phyloP scores from a whole-genome alignment of 2,329 filamentous ascomycete species.

The Chalara sp. region DNA sequence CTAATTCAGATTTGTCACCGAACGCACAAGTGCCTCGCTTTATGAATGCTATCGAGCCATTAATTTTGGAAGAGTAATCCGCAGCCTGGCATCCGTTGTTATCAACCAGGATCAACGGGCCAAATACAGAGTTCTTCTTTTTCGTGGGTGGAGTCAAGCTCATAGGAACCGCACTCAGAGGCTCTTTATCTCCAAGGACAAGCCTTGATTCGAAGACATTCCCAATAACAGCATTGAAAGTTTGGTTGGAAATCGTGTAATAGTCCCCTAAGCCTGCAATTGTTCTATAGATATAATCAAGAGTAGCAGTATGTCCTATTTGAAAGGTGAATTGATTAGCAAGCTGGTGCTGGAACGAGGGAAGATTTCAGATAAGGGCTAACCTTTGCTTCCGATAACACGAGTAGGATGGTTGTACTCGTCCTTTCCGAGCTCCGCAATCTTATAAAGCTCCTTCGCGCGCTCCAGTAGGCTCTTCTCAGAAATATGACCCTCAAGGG shows the following conservation, averaged over 20 bases:
- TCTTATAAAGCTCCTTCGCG: constrained; percentile 53
- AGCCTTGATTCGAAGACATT: constrained; percentile 52
- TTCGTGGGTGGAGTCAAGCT: constrained; percentile 60
- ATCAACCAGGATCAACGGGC: constrained; percentile 50
- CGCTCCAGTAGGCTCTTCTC: constrained; percentile 49
- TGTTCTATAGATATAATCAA: constrained; percentile 54
- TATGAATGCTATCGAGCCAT: constrained; percentile 64
- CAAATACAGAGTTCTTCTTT: constrained; percentile 50
- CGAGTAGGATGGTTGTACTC: constrained; percentile 64
- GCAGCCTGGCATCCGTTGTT: constrained; percentile 56
- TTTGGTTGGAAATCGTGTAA: constrained; percentile 56
- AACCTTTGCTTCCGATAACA: constrained; percentile 62
- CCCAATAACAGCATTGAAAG: constrained; percentile 55
- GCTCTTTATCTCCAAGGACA: constrained; percentile 45
- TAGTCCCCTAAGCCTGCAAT: constrained; percentile 50
- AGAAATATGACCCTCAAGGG: constrained; percentile 50
- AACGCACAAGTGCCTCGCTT: constrained; percentile 66
- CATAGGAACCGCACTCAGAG: constrained; percentile 48
- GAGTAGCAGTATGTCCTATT: constrained; percentile 55
- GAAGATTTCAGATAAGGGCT: constrained; percentile 1
- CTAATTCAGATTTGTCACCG: constrained; percentile 61
- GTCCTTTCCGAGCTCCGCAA: constrained; percentile 50
- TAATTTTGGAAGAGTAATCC: constrained; percentile 55
- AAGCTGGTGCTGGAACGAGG: neutral
- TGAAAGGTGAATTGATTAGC: constrained; percentile 10